phyloP scores from a whole-genome alignment of 805 yeast species.

The Pichia heedii region DNA sequence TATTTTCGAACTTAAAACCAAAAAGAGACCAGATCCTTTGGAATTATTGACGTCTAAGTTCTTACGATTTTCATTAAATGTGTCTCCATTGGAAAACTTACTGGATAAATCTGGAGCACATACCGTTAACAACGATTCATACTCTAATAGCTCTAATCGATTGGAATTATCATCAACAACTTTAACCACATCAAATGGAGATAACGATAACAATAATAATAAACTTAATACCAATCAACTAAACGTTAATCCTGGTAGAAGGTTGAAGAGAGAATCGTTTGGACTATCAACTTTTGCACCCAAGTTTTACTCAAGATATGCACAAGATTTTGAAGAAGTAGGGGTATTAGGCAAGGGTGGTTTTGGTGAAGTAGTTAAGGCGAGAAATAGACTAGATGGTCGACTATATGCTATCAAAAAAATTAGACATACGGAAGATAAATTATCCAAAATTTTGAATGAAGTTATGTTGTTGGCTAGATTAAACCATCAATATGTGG shows the following conservation, averaged over 20 bases:
- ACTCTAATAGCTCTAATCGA: background rate
- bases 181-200: background rate
- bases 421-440: conserved; percentile 72
- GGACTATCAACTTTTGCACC: conserved; percentile 14
- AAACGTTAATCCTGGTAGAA: background rate
- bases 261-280: conserved; percentile 24
- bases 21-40: conserved; percentile 72
- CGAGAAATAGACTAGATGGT: conserved; percentile 87
- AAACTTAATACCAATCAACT: background rate
- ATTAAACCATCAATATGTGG: conserved; percentile 90
- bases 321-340: conserved; percentile 90
- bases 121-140: background rate
- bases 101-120: background rate
- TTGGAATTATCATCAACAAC: background rate
- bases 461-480: conserved; percentile 91
- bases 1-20: conserved; percentile 56
- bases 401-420: conserved; percentile 91
- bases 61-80: conserved; percentile 56
- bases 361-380: conserved; percentile 97
- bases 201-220: background rate
- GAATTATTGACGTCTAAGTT: conserved; percentile 81
- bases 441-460: conserved; percentile 69
- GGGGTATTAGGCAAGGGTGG: conserved; percentile 91
- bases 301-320: conserved; percentile 56
- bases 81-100: conserved; percentile 23